These are phyloP conservation scores for Thalia dealbata DNA, from an alignment of 176 grass and related monocot genomes.

Conservation along the genomic window DNA sequence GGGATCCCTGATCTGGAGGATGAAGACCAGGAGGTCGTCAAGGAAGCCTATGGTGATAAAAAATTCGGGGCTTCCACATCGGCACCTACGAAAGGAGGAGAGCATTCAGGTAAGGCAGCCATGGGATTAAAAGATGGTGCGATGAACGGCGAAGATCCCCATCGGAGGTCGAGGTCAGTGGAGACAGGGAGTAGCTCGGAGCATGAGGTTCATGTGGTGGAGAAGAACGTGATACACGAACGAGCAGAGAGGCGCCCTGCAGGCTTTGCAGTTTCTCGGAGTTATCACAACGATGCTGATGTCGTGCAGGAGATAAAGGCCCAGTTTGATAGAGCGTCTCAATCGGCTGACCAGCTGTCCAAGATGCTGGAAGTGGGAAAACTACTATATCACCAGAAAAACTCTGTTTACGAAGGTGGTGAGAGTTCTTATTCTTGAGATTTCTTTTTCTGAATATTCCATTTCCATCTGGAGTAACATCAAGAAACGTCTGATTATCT, in stretches of 20 bases:
- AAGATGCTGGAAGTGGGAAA: conserved; percentile 96
- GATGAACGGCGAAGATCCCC: conserved; percentile 38
- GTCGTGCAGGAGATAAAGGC: conserved; percentile 60
- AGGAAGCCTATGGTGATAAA: conserved; percentile 61
- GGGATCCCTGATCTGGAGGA: conserved; percentile 96
- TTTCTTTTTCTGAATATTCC: not conserved
- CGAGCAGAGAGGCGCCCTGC: conserved; percentile 24
- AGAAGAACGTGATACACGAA: conserved; percentile 65
- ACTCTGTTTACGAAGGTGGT: conserved; percentile 71
- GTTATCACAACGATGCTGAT: conserved; percentile 56
- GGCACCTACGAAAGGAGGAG: conserved; percentile 34
- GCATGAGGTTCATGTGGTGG: conserved; percentile 77
- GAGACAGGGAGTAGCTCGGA: conserved; percentile 38
- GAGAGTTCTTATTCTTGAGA: not conserved
- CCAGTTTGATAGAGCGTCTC: conserved; percentile 67
- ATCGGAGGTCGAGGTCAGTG: conserved; percentile 42
- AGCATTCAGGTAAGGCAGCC: conserved; percentile 2
- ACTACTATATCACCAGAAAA: conserved; percentile 75
- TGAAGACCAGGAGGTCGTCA: conserved; percentile 74
- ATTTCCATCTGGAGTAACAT: not conserved
- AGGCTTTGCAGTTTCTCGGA: conserved; percentile 26
- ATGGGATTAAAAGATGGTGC: conserved; percentile 35
- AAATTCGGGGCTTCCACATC: conserved; percentile 26
- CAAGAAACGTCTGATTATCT: too few species aligned
- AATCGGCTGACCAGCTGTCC: conserved; percentile 60